Base-by-base conservation (phyloP, 306 rosid species). In the Comarum palustre region DNA sequence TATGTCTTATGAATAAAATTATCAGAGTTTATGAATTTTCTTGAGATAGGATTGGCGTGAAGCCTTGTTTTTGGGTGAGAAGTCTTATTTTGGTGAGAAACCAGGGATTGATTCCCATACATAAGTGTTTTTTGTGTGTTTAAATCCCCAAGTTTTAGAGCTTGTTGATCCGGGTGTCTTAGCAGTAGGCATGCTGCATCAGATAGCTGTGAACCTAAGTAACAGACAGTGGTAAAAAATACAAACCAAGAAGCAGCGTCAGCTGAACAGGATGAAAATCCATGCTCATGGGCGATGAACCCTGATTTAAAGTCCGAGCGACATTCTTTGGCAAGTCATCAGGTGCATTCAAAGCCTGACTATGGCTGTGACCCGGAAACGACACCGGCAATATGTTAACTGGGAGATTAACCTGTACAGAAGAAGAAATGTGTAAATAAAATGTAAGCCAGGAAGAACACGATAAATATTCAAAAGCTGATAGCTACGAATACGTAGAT, bases 221-320 rank as follows among this genome's bases (percentile, higher is more conserved):
- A 48, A 32, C 55, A 59, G 47, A 74, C 66, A 48, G 29, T 43
- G 65, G 14, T 74, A 54, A 41, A 77, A 75, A 76, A 58, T 29
- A 72, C 87, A 59, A 54, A 94, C 99, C 99, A 78, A 94, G 97
- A 81, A 94, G 99, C 63, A 94, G 72, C 48, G 97, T 84, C 80
- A 88, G 99, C 79, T 94, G 96, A 71, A 75, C 70, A 54, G 99
- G 99, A 88, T 94, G 99, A 60, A 94, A 94, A 80, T 94, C 99
- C 99, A 94, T 89, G 96, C 97, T 94, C 99, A 89, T 89, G 45
- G 99, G 99, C 64, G 93, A 80, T 65, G 99, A 94, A 71, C 97
- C 99, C 86, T 91, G 99, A 69, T 89, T 89, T 72, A 94, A 85
- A 69, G 86, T 89, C 60, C 91, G 86, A 59, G 84, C 25, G 3